Base-by-base conservation (phyloP, 495 filamentous ascomycete genomes). In the Saxispiralis lemnorum region DNA sequence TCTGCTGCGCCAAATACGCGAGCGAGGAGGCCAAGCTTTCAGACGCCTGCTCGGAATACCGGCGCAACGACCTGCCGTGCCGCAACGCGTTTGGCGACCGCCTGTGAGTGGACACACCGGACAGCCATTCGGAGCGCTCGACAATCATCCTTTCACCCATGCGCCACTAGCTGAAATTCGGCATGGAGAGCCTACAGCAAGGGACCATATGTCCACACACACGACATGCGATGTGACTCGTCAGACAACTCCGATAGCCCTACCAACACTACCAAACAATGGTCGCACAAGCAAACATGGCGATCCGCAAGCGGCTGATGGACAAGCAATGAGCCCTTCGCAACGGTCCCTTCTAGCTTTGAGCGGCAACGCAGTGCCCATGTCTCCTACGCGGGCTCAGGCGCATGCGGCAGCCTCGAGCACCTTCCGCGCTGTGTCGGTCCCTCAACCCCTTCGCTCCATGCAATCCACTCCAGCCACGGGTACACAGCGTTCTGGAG, bases 51-150 rank as follows among this genome's bases (percentile, higher is more conserved):
- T 43, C 17, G 41, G 41, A 11, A 11, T 35, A 10, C 12, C n/a
- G 13, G n/a, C 15, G 7, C 30, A 20, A 28, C 16, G 13, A 6
- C 15, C 7, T 7, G 28, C 18, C 9, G 9, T 31, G 24, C 14
- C 39, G 17, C 12, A 9, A 15, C 13, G 38, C 11, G 7, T 37
- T 15, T 54, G 51, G 51, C 44, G 51, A 2, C 51, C 51, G 12
- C 51, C 51, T 13, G 42, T 32, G 5, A 54, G 51, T 28, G 51
- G 51, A 18, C 41, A 54, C 42, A 16, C 4, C 0, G 42, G 44
- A 7, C 18, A 34, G 33, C 34, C 45, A 24, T 51, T 35, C 17
- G 48, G 17, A 11, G 45, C 36, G 2, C n/a, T 54, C n/a, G 30
- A 18, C 0, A 39, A 32, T 4, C 51, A 54, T 34, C 51, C 51